Evolutionary conservation across 1,139 yeast genomes (phyloP).

Genomic region (Yamadazyma triangularis): DNA sequence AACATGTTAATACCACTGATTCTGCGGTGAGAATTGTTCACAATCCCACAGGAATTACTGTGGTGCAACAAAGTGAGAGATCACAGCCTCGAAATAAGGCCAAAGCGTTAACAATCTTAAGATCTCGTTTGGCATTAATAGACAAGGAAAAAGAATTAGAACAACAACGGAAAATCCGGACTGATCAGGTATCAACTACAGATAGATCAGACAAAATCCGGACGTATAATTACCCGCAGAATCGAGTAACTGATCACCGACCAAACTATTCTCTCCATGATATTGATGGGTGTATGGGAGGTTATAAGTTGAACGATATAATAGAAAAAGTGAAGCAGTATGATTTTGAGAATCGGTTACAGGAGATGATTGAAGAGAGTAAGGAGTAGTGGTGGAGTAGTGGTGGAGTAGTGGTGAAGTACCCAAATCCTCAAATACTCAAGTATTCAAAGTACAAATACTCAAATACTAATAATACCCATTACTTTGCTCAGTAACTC

Average conservation of each 20-base stretch:
- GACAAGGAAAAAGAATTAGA: conserved; percentile 65
- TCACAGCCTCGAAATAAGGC: conserved; percentile 95
- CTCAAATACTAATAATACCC: too few species aligned
- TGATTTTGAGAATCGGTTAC: conserved; percentile 24
- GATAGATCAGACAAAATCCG: conserved; percentile 91
- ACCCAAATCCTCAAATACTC: too few species aligned
- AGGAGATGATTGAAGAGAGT: too few species aligned
- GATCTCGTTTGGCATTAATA: conserved; percentile 79
- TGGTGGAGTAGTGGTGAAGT: too few species aligned
- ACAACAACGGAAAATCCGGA: conserved; percentile 63
- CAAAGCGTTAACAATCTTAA: conserved; percentile 79
- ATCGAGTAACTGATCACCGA: conserved; percentile 90
- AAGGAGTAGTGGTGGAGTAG: too few species aligned
- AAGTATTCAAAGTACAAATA: too few species aligned
- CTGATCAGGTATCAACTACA: conserved; percentile 82
- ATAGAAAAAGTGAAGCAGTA: conserved; percentile 26
- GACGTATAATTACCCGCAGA: conserved; percentile 90
- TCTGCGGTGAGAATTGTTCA: conserved; percentile 94
- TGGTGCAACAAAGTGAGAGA: conserved; percentile 89
- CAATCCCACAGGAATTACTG: conserved; percentile 85
- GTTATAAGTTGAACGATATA: conserved; percentile 61
- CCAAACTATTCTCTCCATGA: conserved; percentile 79
- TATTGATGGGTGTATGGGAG: conserved; percentile 74
- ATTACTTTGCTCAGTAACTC: too few species aligned
- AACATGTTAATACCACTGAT: conserved; percentile 96